These are phyloP conservation scores for Pelargonium cotyledonis DNA, from an alignment of 441 rosid species.

Conservation along the genomic window DNA sequence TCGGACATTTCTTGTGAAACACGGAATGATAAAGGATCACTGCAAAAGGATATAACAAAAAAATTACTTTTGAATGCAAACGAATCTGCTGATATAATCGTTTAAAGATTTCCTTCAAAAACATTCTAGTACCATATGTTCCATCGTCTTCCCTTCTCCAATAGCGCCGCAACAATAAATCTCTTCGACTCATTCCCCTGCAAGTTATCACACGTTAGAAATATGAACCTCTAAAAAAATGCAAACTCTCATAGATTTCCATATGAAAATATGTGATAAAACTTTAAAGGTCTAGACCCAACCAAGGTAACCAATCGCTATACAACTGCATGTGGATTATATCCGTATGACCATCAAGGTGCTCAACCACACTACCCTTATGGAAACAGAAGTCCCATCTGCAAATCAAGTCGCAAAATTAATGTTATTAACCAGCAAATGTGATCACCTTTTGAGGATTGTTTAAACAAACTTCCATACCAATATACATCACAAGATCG, in stretches of 20 bases:
- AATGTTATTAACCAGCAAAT: constrained; percentile 8
- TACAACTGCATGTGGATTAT: constrained; percentile 82
- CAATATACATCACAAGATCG: background rate
- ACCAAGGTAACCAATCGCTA: constrained; percentile 90
- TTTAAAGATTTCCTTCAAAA: constrained; percentile 7
- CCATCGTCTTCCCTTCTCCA: constrained; percentile 99
- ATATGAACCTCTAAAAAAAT: constrained; percentile 18
- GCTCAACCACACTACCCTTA: constrained; percentile 87
- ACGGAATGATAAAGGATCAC: constrained; percentile 93
- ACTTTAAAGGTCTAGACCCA: constrained; percentile 25
- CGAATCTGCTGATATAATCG: constrained; percentile 14
- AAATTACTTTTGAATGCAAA: constrained; percentile 19
- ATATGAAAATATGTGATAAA: constrained; percentile 6
- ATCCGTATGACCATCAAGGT: constrained; percentile 94
- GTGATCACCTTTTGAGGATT: background rate
- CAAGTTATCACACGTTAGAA: constrained; percentile 20
- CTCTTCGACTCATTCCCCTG: constrained; percentile 90
- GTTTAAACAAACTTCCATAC: background rate
- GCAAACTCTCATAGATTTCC: constrained; percentile 11
- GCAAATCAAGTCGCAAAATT: constrained; percentile 25
- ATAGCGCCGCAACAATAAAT: constrained; percentile 76
- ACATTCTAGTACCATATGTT: constrained; percentile 62
- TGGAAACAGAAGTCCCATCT: constrained; percentile 99
- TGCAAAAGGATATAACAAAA: constrained; percentile 31
- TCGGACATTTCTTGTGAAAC: constrained; percentile 87